Evolutionary conservation across 2,329 filamentous ascomycete genomes (phyloP).

Genomic region (Pyrenochaeta sp.): DNA sequence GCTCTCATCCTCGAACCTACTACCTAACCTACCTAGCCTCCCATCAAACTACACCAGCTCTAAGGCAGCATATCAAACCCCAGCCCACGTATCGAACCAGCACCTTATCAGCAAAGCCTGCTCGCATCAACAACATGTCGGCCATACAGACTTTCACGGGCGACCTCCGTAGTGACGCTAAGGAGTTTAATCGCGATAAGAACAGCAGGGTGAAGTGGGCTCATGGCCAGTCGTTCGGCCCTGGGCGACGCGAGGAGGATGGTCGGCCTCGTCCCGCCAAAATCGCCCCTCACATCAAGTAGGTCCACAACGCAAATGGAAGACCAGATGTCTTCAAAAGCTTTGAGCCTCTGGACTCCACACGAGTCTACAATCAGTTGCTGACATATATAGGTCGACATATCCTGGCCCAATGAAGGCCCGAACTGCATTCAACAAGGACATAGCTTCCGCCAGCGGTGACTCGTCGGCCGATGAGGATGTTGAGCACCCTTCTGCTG

Average conservation of each 20-base stretch:
- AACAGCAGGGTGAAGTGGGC: conserved; percentile 62
- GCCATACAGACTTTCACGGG: conserved; percentile 57
- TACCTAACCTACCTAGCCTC: conserved; percentile 27
- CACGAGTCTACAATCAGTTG: neutral
- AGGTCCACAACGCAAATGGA: conserved; percentile 12
- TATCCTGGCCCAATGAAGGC: conserved; percentile 43
- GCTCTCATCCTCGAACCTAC: conserved; percentile 14
- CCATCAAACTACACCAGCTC: conserved; percentile 11
- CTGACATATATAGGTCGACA: conserved; percentile 31
- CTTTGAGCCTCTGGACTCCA: neutral
- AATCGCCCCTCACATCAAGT: conserved; percentile 41
- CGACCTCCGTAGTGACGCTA: conserved; percentile 64
- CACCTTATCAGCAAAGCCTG: neutral
- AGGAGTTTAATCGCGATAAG: conserved; percentile 61
- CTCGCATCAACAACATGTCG: conserved; percentile 48
- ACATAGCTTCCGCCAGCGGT: conserved; percentile 53
- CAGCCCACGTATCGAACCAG: neutral
- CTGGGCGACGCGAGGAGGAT: conserved; percentile 48
- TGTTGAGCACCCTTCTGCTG: conserved; percentile 54
- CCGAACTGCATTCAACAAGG: conserved; percentile 51
- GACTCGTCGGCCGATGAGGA: conserved; percentile 57
- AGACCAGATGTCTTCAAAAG: neutral
- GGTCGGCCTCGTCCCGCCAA: conserved; percentile 49
- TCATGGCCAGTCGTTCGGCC: conserved; percentile 53
- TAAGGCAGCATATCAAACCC: conserved; percentile 3